Conservation (phyloP, 2,329 filamentous ascomycete species). For the Calonectria pteridis region DNA sequence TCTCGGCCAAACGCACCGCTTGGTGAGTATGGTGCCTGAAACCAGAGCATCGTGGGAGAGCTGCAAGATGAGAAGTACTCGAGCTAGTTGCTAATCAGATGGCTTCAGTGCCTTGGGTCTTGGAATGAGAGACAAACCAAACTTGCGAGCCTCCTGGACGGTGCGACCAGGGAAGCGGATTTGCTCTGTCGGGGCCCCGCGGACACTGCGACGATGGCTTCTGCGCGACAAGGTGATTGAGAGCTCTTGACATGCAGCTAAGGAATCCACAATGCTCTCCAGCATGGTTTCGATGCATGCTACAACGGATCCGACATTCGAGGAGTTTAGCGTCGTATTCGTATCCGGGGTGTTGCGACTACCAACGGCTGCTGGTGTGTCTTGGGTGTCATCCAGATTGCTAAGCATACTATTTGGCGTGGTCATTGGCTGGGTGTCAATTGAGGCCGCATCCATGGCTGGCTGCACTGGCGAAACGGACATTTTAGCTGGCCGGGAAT, state of each 20-base stretch:
- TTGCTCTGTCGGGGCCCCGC: conserved; percentile 28
- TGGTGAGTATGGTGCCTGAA: conserved; percentile 68
- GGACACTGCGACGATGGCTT: conserved; percentile 16
- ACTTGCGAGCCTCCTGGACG: conserved; percentile 62
- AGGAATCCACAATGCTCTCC: conserved; percentile 44
- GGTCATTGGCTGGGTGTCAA: conserved; percentile 20
- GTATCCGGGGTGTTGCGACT: conserved; percentile 31
- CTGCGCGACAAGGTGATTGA: conserved; percentile 46
- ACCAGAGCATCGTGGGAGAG: conserved; percentile 70
- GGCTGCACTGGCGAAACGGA: neutral
- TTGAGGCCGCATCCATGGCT: neutral
- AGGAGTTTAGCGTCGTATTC: conserved; percentile 36
- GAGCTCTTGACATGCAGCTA: conserved; percentile 43
- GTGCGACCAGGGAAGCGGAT: conserved; percentile 63
- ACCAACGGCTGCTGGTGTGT: neutral
- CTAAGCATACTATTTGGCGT: conserved; percentile 21
- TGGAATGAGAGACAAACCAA: conserved; percentile 54
- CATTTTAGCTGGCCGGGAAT: neutral
- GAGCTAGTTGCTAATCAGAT: conserved; percentile 54
- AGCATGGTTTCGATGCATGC: conserved; percentile 53
- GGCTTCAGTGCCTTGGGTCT: neutral
- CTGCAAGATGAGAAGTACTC: conserved; percentile 69
- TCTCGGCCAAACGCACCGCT: conserved; percentile 63
- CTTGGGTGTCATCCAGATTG: conserved; percentile 1
- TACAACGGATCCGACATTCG: conserved; percentile 43